Evolutionary conservation across 2,329 filamentous ascomycete species (phyloP).

Genomic region (Teratosphaeria epicoccoides): DNA sequence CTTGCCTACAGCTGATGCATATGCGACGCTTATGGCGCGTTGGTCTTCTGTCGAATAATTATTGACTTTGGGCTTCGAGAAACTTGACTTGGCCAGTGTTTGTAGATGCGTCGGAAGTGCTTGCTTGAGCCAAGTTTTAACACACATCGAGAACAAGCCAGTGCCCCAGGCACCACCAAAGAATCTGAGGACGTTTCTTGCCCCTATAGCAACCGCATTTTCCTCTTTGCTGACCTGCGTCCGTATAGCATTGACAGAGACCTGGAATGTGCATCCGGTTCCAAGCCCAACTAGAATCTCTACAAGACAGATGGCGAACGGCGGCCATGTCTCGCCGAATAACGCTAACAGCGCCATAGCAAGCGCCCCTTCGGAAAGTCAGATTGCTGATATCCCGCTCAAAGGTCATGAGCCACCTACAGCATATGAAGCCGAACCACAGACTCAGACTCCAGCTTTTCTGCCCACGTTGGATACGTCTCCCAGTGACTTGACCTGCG

Average conservation of each 20-base stretch:
- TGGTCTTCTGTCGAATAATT: not conserved
- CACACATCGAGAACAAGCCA: slow-evolving; percentile 1
- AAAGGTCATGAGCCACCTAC: slow-evolving; percentile 1
- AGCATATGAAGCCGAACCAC: slow-evolving; percentile 10
- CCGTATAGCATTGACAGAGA: slow-evolving; percentile 14
- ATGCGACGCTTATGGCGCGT: not conserved
- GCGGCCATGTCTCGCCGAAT: not conserved
- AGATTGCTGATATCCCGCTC: not conserved
- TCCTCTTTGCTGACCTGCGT: slow-evolving; percentile 10
- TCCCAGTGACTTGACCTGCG: not conserved
- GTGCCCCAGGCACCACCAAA: slow-evolving; percentile 16
- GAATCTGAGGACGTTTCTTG: slow-evolving; percentile 14
- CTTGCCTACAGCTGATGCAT: not conserved
- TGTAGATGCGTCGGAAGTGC: not conserved
- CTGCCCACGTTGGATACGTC: not conserved
- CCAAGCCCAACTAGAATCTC: slow-evolving; percentile 12
- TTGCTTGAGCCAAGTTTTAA: not conserved
- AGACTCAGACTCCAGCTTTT: slow-evolving; percentile 12
- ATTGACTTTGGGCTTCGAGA: not conserved
- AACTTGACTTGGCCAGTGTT: not conserved
- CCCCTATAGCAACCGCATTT: slow-evolving; percentile 11
- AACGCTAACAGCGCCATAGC: slow-evolving; percentile 8
- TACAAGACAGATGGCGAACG: slow-evolving; percentile 5
- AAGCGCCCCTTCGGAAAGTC: not conserved
- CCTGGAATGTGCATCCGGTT: slow-evolving; percentile 15